phyloP scores from a whole-genome alignment of 2,329 filamentous ascomycete species.

The Drechslerella coelobrocha region DNA sequence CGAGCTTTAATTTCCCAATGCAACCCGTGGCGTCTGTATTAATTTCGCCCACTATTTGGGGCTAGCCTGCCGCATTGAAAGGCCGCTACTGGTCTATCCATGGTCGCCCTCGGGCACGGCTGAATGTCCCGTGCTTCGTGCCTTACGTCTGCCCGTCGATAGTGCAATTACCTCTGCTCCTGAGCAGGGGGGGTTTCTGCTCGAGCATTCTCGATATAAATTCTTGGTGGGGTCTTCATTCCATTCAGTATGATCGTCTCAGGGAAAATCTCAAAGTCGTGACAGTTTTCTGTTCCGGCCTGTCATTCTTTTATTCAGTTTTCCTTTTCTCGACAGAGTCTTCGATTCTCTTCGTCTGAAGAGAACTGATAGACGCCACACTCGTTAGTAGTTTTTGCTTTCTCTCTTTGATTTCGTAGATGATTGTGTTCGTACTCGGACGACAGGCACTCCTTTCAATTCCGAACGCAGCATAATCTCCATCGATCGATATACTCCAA shows the following conservation, averaged over 20 bases:
- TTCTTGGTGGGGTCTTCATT: not conserved
- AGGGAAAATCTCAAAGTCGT: not conserved
- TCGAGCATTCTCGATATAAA: too few relatives aligned
- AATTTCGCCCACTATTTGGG: conserved; percentile 39
- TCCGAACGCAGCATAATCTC: not conserved
- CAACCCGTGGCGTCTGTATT: conserved; percentile 33
- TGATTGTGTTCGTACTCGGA: conserved; percentile 22
- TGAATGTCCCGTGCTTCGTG: not conserved
- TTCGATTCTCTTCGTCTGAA: conserved; percentile 12
- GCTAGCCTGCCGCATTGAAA: not conserved
- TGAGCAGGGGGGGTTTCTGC: too few relatives aligned
- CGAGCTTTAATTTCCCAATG: conserved; percentile 42
- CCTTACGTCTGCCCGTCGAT: not conserved
- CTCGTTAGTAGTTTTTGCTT: conserved; percentile 12
- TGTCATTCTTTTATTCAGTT: conserved; percentile 12
- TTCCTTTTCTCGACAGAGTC: conserved; percentile 23
- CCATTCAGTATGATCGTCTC: not conserved
- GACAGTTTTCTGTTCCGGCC: conserved; percentile 5
- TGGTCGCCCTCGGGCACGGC: not conserved
- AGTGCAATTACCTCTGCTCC: too few relatives aligned
- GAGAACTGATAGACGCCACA: conserved; percentile 38
- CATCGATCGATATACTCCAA: not conserved
- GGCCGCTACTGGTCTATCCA: not conserved
- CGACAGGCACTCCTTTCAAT: not conserved
- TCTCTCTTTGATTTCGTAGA: conserved; percentile 19